Conservation (phyloP, 305 asterid species). For the Rubia peregrina region DNA sequence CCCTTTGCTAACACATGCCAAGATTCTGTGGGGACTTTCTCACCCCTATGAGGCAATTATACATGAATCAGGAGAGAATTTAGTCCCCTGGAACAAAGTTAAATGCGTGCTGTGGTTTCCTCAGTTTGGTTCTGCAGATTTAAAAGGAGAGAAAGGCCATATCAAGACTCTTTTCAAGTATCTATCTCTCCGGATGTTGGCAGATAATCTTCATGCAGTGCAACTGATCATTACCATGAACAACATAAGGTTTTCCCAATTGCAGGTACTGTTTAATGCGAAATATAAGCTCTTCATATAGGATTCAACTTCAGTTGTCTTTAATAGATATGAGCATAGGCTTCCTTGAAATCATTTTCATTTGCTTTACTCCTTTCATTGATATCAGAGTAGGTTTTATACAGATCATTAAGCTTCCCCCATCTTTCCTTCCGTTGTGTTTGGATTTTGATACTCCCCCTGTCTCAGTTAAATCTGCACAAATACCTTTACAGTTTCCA, state of each 20-base stretch:
- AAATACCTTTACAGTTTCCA: no score
- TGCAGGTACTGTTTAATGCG: constrained; percentile 48
- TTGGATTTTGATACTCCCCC: background rate
- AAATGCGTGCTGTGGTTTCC: constrained; percentile 85
- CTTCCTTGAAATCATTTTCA: background rate
- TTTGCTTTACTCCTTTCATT: background rate
- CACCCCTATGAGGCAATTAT: constrained; percentile 62
- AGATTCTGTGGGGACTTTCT: constrained; percentile 49
- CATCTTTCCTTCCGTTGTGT: background rate
- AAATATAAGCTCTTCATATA: background rate
- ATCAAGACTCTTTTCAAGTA: constrained; percentile 50
- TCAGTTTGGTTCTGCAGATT: constrained; percentile 35
- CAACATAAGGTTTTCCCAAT: constrained; percentile 64
- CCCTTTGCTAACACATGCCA: constrained; percentile 37
- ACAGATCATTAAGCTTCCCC: background rate
- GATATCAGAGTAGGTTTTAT: background rate
- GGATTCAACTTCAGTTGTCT: background rate
- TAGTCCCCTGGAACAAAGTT: constrained; percentile 58
- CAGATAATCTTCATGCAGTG: constrained; percentile 42
- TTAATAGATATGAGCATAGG: background rate
- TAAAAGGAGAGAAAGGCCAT: constrained; percentile 34
- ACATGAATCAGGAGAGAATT: constrained; percentile 28
- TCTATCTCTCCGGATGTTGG: constrained; percentile 64
- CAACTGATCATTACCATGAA: constrained; percentile 68
- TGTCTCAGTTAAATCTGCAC: no score